phyloP scores from a whole-genome alignment of 2,329 filamentous ascomycete species.

The Cladosporium oxysporum region DNA sequence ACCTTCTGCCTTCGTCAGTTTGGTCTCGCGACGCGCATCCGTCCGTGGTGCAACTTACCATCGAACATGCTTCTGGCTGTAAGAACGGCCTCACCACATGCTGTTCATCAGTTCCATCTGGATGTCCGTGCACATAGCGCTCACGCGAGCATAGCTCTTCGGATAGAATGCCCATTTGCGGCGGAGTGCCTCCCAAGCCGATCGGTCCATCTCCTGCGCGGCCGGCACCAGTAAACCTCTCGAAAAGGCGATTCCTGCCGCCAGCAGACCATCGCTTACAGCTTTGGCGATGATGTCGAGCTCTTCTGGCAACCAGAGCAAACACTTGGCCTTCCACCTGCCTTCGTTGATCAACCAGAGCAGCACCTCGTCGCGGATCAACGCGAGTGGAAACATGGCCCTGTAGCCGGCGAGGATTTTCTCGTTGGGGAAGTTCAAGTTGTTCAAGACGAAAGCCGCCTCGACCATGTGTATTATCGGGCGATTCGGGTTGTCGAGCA shows the following conservation, averaged over 20 bases:
- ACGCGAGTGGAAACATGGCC: not conserved
- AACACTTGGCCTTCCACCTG: not conserved
- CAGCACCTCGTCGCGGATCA: not conserved
- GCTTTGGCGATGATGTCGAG: not conserved
- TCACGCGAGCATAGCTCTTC: not conserved
- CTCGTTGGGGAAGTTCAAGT: not conserved
- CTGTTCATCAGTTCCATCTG: not conserved
- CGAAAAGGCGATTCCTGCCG: not conserved
- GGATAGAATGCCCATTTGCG: not conserved
- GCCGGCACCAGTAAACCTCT: not conserved
- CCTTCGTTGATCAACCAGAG: not conserved
- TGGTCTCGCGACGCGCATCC: not conserved
- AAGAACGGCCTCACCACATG: not conserved
- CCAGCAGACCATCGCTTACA: not conserved
- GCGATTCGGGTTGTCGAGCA: not conserved
- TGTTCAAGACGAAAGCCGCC: not conserved
- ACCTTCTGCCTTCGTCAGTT: not conserved
- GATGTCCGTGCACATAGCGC: not conserved
- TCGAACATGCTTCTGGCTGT: not conserved
- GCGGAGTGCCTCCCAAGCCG: not conserved
- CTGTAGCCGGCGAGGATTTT: not conserved
- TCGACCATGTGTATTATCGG: not conserved
- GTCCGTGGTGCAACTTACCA: not conserved
- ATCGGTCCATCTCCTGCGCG: not conserved
- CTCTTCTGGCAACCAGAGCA: not conserved